Conservation (phyloP, 2,329 filamentous ascomycete genomes). For the Pseudogymnoascus verrucosus region DNA sequence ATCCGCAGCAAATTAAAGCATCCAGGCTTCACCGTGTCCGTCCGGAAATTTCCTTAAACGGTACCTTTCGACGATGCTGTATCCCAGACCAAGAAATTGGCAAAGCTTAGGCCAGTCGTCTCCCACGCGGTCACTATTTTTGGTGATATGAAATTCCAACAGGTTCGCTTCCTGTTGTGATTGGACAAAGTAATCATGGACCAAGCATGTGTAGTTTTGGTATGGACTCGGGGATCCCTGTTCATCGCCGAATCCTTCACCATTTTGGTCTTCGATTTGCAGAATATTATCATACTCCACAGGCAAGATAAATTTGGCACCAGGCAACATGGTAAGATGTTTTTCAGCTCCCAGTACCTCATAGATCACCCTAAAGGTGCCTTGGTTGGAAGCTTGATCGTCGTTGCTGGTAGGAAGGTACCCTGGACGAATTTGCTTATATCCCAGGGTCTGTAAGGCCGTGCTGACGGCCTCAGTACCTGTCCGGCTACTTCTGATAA, state of each 20-base stretch:
- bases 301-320: neutral
- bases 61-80: neutral
- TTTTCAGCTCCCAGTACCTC: neutral
- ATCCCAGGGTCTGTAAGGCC: neutral
- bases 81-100: conserved; percentile 2
- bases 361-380: neutral
- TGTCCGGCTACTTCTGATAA: neutral
- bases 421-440: neutral
- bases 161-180: neutral
- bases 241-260: neutral
- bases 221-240: neutral
- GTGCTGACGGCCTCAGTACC: neutral
- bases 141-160: neutral
- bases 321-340: neutral
- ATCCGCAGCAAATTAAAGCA: neutral
- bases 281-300: neutral
- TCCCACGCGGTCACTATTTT: neutral
- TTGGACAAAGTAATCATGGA: neutral
- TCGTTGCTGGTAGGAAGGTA: neutral
- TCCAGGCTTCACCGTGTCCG: neutral
- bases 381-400: neutral
- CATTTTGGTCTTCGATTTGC: neutral
- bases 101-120: neutral
- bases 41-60: neutral
- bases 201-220: neutral